A percentile compares a stretch with the other conserved stretches of the same genome.
Conservation (phyloP, 2,329 filamentous ascomycete genomes). For the Harringtonia aguacate region DNA sequence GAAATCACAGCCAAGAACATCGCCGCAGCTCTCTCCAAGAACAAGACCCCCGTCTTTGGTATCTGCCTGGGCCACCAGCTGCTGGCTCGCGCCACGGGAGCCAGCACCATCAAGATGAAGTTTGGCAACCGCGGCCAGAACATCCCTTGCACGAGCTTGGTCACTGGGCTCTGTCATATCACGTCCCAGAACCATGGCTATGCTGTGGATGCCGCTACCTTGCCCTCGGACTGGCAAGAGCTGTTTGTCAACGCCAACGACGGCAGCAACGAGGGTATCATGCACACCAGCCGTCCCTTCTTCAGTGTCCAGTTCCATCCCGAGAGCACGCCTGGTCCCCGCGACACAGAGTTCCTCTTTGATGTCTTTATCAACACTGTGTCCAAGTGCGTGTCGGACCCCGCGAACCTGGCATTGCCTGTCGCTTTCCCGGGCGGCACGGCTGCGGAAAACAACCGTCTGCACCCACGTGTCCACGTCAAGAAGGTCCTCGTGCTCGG, state of each 20-base stretch:
- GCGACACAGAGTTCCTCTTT: slow-evolving; percentile 93
- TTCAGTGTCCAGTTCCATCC: slow-evolving; percentile 99
- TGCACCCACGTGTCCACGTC: slow-evolving; percentile 69
- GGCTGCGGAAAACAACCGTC: slow-evolving; percentile 63
- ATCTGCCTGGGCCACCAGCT: slow-evolving; percentile 95
- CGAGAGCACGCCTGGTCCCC: slow-evolving; percentile 88
- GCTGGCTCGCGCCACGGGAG: slow-evolving; percentile 78
- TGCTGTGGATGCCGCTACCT: slow-evolving; percentile 70
- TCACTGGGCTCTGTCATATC: slow-evolving; percentile 96
- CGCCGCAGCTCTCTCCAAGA: slow-evolving; percentile 62
- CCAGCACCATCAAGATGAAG: slow-evolving; percentile 90
- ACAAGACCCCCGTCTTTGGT: slow-evolving; percentile 80
- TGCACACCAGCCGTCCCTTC: slow-evolving; percentile 74
- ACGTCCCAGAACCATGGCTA: slow-evolving; percentile 98
- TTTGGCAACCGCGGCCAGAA: slow-evolving; percentile 98
- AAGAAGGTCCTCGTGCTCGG: slow-evolving; percentile 95
- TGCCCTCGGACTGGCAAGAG: slow-evolving; percentile 77
- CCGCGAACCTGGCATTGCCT: slow-evolving; percentile 55
- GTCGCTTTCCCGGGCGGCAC: slow-evolving; percentile 84
- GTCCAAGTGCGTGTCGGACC: slow-evolving; percentile 56
- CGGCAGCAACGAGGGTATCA: slow-evolving; percentile 94
- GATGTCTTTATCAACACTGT: slow-evolving; percentile 92
- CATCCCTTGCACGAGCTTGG: slow-evolving; percentile 91
- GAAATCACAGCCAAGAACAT: slow-evolving; percentile 72
- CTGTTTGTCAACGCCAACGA: slow-evolving; percentile 98